Conservation (phyloP, 495 filamentous ascomycete genomes). For the Bryoglossum gracile region DNA sequence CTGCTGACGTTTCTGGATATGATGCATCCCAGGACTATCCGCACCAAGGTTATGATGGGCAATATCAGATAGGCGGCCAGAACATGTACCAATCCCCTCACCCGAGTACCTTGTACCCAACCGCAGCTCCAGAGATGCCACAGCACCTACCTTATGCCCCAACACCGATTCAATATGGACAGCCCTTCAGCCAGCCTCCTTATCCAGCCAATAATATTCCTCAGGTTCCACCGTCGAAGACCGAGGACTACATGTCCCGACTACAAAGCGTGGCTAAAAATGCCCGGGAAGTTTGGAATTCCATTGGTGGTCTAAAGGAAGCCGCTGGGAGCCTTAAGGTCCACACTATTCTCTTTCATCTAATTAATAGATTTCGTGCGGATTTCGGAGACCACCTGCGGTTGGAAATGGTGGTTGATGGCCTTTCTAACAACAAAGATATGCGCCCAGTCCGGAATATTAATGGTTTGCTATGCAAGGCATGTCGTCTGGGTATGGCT, state of each 20-base stretch:
- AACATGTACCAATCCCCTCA: constrained; percentile 24
- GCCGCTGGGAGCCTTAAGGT: constrained; percentile 55
- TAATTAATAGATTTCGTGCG: constrained; percentile 44
- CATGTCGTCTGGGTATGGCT: constrained; percentile 39
- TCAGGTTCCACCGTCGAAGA: constrained; percentile 20
- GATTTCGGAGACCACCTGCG: constrained; percentile 48
- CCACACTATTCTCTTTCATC: constrained; percentile 56
- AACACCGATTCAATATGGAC: constrained; percentile 14
- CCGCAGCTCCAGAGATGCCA: constrained; percentile 18
- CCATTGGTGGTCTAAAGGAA: constrained; percentile 51
- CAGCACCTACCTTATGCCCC: constrained; percentile 23
- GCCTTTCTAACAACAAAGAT: constrained; percentile 53
- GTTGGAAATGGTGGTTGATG: constrained; percentile 57
- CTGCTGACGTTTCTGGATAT: constrained; percentile 7
- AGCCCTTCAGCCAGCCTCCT: constrained; percentile 25
- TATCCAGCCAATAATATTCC: constrained; percentile 15
- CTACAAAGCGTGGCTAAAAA: constrained; percentile 51
- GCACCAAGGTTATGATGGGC: constrained; percentile 27
- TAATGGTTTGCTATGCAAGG: constrained; percentile 57
- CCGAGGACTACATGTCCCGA: constrained; percentile 39
- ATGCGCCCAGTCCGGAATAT: constrained; percentile 62
- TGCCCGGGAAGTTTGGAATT: constrained; percentile 56
- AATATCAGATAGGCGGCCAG: constrained; percentile 25
- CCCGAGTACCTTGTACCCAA: constrained; percentile 19
- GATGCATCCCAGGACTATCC: constrained; percentile 21